Conservation (phyloP, 73 alveolate species). For the Symbiodinium pilosum region DNA sequence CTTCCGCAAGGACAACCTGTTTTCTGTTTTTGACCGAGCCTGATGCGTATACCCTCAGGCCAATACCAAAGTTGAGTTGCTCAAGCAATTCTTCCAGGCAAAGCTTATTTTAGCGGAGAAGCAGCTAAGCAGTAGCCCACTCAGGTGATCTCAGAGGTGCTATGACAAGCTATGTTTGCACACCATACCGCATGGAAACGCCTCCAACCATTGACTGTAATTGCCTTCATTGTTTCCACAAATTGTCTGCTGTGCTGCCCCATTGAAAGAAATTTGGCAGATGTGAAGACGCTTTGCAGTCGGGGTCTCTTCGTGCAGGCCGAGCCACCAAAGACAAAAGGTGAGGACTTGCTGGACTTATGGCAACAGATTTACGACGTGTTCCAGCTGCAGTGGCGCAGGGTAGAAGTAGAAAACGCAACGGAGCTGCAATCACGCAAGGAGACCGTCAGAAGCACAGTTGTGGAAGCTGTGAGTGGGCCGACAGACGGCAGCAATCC, state of each 20-base stretch:
- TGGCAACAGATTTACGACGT: conserved; percentile 67
- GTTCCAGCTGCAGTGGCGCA: neutral
- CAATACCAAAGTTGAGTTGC: neutral
- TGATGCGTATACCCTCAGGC: neutral
- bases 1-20: neutral
- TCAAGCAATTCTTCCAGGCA: conserved; percentile 54
- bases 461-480: conserved; percentile 6
- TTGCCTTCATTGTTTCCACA: no score
- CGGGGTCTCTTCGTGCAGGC: no score
- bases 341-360: conserved; percentile 56
- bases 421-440: neutral
- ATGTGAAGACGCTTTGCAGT: no score
- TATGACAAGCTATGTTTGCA: no score
- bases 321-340: conserved; percentile 49
- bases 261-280: neutral
- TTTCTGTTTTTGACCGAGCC: neutral
- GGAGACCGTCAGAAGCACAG: conserved; percentile 17
- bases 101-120: no score
- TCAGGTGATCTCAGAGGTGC: no score
- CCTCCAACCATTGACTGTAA: no score
- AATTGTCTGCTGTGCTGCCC: no score
- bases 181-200: no score
- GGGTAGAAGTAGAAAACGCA: neutral
- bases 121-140: no score
- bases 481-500: conserved; percentile 33